These are phyloP conservation scores for Citrus sinensis DNA, from an alignment of 345 rosid genomes.

Conservation along the genomic window DVS_A1.0 CM039168.1:28254001-28254500, in stretches of 20 bases:
- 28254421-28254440: constrained; percentile 99
- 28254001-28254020: constrained; percentile 81
- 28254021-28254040: constrained; percentile 94
- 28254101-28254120: neutral
- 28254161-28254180: constrained; percentile 56
- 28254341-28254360: neutral
- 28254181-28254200: constrained; percentile 58
- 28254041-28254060: constrained; percentile 89
- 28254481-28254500: neutral
- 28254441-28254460: constrained; percentile 57
- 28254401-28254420: constrained; percentile 86
- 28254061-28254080: neutral
- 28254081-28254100: neutral
- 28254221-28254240: constrained; percentile 80
- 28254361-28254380: neutral
- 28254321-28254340: neutral
- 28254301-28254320: neutral
- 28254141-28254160: neutral
- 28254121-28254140: neutral
- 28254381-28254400: constrained; percentile 58
- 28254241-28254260: constrained; percentile 97
- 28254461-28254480: neutral
- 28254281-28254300: constrained; percentile 88
- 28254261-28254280: constrained; percentile 98
- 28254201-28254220: constrained; percentile 44